phyloP scores from a whole-genome alignment of 2,329 filamentous ascomycete genomes.

The Ceratocystis albifundus region DNA sequence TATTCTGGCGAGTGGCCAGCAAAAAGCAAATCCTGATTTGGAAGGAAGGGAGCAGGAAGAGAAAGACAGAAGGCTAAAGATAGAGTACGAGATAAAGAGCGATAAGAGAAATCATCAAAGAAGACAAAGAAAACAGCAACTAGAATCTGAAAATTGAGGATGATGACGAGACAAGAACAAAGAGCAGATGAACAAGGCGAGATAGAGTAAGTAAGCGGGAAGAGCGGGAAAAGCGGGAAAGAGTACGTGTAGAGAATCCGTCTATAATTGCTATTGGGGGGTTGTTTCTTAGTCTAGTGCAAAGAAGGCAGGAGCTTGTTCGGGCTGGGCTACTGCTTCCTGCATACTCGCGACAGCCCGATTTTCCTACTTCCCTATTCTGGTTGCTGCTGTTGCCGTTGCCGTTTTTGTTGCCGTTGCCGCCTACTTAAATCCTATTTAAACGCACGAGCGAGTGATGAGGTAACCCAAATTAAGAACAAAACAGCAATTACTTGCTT shows the following conservation, averaged over 20 bases:
- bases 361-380: too few relatives aligned
- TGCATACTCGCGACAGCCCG: background rate
- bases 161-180: background rate
- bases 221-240: too few relatives aligned
- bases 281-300: conserved; percentile 4
- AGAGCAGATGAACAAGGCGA: background rate
- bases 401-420: background rate
- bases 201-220: too few relatives aligned
- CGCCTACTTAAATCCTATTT: background rate
- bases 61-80: background rate
- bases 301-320: conserved; percentile 11
- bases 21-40: background rate
- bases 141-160: background rate
- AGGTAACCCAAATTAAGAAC: background rate
- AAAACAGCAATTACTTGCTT: background rate
- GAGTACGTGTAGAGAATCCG: background rate
- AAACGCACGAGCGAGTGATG: background rate
- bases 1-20: background rate
- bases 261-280: background rate
- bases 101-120: background rate
- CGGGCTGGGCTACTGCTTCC: background rate
- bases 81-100: background rate
- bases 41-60: background rate
- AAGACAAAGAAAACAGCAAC: background rate
- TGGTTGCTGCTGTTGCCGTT: background rate